Conservation (phyloP, 208 protist species). For the Acanthamoeba triangularis region DNA sequence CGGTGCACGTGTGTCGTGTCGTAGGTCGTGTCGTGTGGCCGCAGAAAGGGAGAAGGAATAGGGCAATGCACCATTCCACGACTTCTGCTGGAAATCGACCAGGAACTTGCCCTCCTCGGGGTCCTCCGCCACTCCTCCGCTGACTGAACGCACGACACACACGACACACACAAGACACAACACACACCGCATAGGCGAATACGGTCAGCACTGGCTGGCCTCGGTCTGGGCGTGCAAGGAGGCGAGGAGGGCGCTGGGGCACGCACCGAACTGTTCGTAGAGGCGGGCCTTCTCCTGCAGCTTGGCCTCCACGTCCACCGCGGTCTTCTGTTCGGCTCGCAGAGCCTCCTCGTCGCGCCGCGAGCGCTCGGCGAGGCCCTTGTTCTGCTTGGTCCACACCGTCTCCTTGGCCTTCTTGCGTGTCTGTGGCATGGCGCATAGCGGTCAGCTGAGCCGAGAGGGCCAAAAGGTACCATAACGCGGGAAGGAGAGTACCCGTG, state of each 20-base stretch:
- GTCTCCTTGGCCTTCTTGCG: conserved; percentile 61
- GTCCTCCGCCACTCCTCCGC: conserved; percentile 27
- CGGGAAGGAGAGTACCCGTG: background rate
- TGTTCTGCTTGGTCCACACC: conserved; percentile 63
- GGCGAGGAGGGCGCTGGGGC: background rate
- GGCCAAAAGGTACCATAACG: background rate
- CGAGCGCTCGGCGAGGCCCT: conserved; percentile 25
- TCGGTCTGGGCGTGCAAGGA: background rate
- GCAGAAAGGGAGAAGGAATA: background rate
- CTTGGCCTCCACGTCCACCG: conserved; percentile 9
- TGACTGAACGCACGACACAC: background rate
- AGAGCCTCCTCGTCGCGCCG: conserved; percentile 7
- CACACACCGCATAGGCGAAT: background rate
- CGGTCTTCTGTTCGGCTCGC: background rate
- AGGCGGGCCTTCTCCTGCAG: conserved; percentile 53
- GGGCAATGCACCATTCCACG: background rate
- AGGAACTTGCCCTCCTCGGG: conserved; percentile 57
- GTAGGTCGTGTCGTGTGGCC: no score
- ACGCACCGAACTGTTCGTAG: conserved; percentile 63
- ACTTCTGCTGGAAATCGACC: conserved; percentile 60
- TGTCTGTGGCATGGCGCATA: background rate
- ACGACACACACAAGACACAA: background rate
- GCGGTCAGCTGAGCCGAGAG: background rate
- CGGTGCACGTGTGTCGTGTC: no score
- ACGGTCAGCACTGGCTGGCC: no score